Base-by-base conservation (phyloP, 768 basidiomycete genomes). In the Rubroboletus satanas region DNA sequence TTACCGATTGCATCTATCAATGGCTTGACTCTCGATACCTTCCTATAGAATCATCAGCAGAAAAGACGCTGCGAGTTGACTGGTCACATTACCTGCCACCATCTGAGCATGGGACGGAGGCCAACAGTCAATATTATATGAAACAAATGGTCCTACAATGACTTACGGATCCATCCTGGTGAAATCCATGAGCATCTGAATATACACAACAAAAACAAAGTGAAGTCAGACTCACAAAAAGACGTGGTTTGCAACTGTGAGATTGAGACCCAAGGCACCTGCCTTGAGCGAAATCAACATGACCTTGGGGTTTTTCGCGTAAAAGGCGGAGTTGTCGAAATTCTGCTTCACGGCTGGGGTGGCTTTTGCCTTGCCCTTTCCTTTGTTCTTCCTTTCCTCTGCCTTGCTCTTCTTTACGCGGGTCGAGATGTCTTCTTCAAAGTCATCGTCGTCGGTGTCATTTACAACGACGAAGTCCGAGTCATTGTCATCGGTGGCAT, bases 201-300 rank as follows among this genome's bases (percentile, higher is more conserved):
- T 7, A 11, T 28, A 26, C 15, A 41, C 7, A 21, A n/a, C 42
- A 38, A 55, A 44, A 21, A n/a, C 43, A 38, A 55, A 44, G 15
- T 15, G 14, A 37, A 33, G 18, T 17, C 47, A 14, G 42, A 74
- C 84, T 73, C 63, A 89, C 88, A 91, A 71, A 63, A 84, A 88
- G 9, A 90, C 89, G 67, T 93, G 90, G 62, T 93, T 93, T 2
- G 92, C 93, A 18, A 88, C 91, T 23, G 92, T 94, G 59, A 94
- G 71, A 69, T 95, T 94, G 51, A 95, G 72, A 8, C 93, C 93
- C 32, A 95, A 77, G 5, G 93, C 91, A 18, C 93, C 93, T 44
- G 83, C 85, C 73, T 93, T 94, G 62, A 94, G 75, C 7, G 92
- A 93, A 51, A 95, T 86, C 49, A 95, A 75, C 88, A 95, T 85